These are phyloP conservation scores for Digitaria exilis DNA, from an alignment of 202 grass and related monocot species.

Conservation along the genomic window DNA sequence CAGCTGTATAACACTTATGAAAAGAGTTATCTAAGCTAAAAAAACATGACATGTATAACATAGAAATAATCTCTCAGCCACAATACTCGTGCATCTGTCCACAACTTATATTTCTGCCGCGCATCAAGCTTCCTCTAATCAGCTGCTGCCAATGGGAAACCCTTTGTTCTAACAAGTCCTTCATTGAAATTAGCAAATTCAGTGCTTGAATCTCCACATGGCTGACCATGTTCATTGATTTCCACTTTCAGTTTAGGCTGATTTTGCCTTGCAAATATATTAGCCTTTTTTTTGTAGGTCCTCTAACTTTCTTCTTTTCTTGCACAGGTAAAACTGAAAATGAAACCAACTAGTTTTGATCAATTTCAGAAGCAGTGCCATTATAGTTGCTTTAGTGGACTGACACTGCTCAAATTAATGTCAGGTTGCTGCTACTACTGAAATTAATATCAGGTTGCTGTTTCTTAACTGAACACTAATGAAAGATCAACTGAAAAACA, in stretches of 20 bases:
- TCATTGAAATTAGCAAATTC: conserved; percentile 8
- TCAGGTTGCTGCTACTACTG: too few species aligned
- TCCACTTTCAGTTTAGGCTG: conserved; percentile 2
- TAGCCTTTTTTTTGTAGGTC: background rate
- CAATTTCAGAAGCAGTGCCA: too few species aligned
- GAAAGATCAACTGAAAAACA: too few species aligned
- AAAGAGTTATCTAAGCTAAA: too few species aligned
- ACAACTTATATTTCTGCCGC: background rate
- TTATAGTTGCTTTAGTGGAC: too few species aligned
- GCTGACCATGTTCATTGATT: background rate
- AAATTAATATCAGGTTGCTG: too few species aligned
- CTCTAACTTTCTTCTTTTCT: background rate
- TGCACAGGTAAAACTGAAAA: too few species aligned
- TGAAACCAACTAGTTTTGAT: too few species aligned
- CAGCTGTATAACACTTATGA: background rate
- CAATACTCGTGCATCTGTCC: background rate
- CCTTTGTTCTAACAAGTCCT: background rate
- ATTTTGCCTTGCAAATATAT: background rate
- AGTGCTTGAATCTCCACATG: background rate
- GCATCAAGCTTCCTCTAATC: conserved; percentile 9
- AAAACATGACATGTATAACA: too few species aligned
- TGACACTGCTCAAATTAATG: too few species aligned
- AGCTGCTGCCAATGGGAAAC: background rate
- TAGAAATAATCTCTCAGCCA: too few species aligned
- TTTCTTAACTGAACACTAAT: too few species aligned